A percentile compares a stretch with the other conserved stretches of the same genome.
These are phyloP conservation scores for Marasmius tenuissimus DNA, from an alignment of 1,284 basidiomycete species.

Conservation along the genomic window DNA sequence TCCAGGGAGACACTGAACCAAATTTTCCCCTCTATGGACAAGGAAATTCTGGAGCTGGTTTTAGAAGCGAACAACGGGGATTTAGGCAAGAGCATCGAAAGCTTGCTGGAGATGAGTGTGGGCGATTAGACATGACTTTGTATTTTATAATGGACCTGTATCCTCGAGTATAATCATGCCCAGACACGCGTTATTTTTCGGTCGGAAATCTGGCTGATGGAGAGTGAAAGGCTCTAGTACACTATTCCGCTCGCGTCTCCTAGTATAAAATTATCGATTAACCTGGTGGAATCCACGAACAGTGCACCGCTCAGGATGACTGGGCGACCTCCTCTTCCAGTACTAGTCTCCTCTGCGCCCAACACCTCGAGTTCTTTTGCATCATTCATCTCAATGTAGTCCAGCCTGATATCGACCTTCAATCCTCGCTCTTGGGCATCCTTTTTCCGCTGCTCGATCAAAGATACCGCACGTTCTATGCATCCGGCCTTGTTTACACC, in stretches of 20 bases:
- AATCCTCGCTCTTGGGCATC: slow-evolving; percentile 35
- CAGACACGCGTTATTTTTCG: too few species aligned
- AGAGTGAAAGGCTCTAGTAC: neutral
- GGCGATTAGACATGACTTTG: slow-evolving; percentile 23
- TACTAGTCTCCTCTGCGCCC: slow-evolving; percentile 29
- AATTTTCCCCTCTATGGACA: slow-evolving; percentile 83
- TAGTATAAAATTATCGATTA: slow-evolving; percentile 92
- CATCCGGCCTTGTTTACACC: slow-evolving; percentile 55
- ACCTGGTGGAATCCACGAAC: slow-evolving; percentile 83
- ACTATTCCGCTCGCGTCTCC: slow-evolving; percentile 44
- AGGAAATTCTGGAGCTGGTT: slow-evolving; percentile 83
- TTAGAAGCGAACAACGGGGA: slow-evolving; percentile 88
- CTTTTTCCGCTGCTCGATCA: neutral
- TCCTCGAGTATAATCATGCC: too few species aligned
- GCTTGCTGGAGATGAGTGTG: slow-evolving; percentile 74
- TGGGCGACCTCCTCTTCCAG: slow-evolving; percentile 27
- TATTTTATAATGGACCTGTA: neutral
- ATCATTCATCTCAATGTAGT: slow-evolving; percentile 92
- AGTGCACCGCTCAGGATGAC: slow-evolving; percentile 88
- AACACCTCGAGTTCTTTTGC: slow-evolving; percentile 72
- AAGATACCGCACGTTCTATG: slow-evolving; percentile 29
- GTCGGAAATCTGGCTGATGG: too few species aligned
- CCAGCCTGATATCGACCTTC: slow-evolving; percentile 61
- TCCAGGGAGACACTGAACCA: slow-evolving; percentile 74
- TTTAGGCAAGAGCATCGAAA: slow-evolving; percentile 86